phyloP scores from a whole-genome alignment of 202 grass and related monocot species.

The Musa balbisiana region DNA sequence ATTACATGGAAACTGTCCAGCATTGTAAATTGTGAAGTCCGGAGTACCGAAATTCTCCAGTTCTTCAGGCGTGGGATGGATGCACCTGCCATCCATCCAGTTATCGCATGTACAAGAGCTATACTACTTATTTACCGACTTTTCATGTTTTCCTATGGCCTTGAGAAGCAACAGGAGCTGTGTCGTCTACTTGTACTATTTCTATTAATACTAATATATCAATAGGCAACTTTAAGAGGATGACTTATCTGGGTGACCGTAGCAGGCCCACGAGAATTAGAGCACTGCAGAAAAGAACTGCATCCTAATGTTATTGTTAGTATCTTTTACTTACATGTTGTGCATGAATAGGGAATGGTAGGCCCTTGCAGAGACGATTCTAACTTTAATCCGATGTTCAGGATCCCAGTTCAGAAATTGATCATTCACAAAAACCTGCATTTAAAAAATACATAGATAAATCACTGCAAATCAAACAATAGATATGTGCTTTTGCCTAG shows the following conservation, averaged over 20 bases:
- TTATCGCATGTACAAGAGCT: conserved; percentile 43
- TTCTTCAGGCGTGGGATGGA: conserved; percentile 89
- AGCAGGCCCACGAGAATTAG: background rate
- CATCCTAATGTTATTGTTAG: conserved; percentile 17
- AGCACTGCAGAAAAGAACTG: conserved; percentile 18
- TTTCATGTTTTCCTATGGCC: conserved; percentile 32
- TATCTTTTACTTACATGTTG: conserved; percentile 83
- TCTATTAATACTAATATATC: conserved; percentile 21
- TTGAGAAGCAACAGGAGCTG: conserved; percentile 32
- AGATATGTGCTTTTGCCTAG: background rate
- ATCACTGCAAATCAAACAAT: background rate
- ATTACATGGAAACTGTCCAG: conserved; percentile 98
- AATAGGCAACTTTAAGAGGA: conserved; percentile 37
- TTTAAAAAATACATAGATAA: background rate
- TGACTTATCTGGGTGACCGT: conserved; percentile 57
- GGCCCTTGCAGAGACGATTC: conserved; percentile 93
- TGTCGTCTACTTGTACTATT: conserved; percentile 10
- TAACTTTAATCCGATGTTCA: conserved; percentile 93
- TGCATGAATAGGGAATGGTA: conserved; percentile 99
- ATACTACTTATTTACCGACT: conserved; percentile 10
- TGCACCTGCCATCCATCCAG: conserved; percentile 79
- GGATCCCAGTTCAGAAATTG: conserved; percentile 99
- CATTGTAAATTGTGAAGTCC: conserved; percentile 99
- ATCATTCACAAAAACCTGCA: conserved; percentile 87
- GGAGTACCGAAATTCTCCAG: conserved; percentile 92